Evolutionary conservation across 495 filamentous ascomycete species (phyloP).

Genomic region (Hypoxylon crocopeplum): DNA sequence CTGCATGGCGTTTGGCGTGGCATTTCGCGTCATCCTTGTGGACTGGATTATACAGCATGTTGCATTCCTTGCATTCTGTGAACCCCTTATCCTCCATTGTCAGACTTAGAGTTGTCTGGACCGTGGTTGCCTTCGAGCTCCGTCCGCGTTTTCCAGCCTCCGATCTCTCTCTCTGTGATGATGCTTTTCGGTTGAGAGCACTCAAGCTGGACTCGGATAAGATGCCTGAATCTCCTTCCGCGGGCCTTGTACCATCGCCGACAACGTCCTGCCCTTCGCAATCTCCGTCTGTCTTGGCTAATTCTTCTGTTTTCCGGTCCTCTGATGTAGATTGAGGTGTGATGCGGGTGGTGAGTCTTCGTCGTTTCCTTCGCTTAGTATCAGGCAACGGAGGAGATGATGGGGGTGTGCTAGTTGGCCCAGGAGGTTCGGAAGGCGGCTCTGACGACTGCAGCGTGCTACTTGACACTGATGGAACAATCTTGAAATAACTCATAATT

Average conservation of each 20-base stretch:
- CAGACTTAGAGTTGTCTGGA: constrained; percentile 55
- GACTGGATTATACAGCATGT: constrained; percentile 55
- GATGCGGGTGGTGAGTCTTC: constrained; percentile 47
- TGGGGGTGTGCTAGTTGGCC: constrained; percentile 36
- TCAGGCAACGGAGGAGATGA: constrained; percentile 35
- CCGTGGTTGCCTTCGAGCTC: constrained; percentile 36
- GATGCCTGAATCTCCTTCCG: not conserved
- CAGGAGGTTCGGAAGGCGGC: constrained; percentile 14
- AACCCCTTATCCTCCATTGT: constrained; percentile 46
- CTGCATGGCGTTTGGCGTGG: constrained; percentile 50
- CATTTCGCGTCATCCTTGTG: constrained; percentile 53
- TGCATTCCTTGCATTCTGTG: constrained; percentile 53
- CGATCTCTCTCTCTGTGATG: not conserved
- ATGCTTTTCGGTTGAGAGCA: constrained; percentile 4
- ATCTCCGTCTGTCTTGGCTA: not conserved
- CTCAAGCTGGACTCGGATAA: constrained; percentile 16
- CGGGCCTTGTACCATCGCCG: not conserved
- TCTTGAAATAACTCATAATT: constrained; percentile 53
- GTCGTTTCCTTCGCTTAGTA: constrained; percentile 31
- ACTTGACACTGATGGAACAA: constrained; percentile 25
- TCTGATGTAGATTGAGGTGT: constrained; percentile 12
- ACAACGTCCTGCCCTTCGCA: not conserved
- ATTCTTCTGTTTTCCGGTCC: not conserved
- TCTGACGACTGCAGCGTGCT: constrained; percentile 16
- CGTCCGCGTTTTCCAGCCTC: constrained; percentile 12